Evolutionary conservation across 352 stramenopile genomes (phyloP).

Genomic region (Globisporangium ultimum): DNA sequence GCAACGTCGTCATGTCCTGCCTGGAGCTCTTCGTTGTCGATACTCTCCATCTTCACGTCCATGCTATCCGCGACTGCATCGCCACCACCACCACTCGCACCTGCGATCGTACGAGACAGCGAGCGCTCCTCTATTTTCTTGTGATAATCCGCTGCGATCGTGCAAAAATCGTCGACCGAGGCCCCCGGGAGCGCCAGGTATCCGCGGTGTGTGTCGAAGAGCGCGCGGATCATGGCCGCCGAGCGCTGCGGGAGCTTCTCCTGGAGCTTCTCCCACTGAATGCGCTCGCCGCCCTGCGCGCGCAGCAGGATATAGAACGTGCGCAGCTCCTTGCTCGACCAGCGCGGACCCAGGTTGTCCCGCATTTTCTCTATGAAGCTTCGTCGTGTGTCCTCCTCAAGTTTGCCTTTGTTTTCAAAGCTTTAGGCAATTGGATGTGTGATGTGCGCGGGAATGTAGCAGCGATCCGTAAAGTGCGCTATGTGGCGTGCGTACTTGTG

Average conservation of each 20-base stretch:
- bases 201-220: slow-evolving; percentile 65
- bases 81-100: not conserved
- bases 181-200: slow-evolving; percentile 68
- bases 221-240: slow-evolving; percentile 50
- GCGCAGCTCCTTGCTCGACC: slow-evolving; percentile 61
- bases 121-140: slow-evolving; percentile 28
- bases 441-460: too few species aligned
- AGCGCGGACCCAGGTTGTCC: slow-evolving; percentile 36
- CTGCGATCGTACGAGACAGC: not conserved
- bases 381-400: too few species aligned
- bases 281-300: slow-evolving; percentile 22
- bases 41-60: slow-evolving; percentile 13
- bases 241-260: slow-evolving; percentile 47
- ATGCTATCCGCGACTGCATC: not conserved
- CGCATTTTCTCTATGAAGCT: too few species aligned
- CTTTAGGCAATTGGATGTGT: too few species aligned
- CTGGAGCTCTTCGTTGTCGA: not conserved
- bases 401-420: too few species aligned
- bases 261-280: slow-evolving; percentile 48
- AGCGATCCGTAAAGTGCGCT: too few species aligned
- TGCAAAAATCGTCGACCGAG: slow-evolving; percentile 66
- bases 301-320: slow-evolving; percentile 66
- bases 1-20: not conserved
- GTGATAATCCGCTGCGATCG: slow-evolving; percentile 71
- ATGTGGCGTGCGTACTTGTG: too few species aligned